Percentiles rank a stretch among this genome's conserved stretches.
Conservation (phyloP, 805 yeast species). For the Nakazawaea peltata region DNA sequence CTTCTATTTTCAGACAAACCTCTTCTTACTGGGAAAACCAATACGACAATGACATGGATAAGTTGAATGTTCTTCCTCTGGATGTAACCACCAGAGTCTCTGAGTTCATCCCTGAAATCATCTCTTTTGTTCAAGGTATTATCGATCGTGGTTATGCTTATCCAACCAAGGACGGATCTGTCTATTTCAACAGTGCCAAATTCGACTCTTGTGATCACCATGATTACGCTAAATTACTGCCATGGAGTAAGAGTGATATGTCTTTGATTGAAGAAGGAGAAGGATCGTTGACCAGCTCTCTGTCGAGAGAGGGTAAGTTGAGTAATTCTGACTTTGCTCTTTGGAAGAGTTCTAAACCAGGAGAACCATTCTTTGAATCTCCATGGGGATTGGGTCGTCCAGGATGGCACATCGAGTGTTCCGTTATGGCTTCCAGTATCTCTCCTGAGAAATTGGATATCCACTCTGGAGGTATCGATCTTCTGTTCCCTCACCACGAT, state of each 20-base stretch:
- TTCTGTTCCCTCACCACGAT: constrained; percentile 98
- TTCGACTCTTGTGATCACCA: constrained; percentile 71
- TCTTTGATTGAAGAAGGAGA: constrained; percentile 91
- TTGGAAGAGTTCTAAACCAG: constrained; percentile 95
- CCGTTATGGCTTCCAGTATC: constrained; percentile 94
- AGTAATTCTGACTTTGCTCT: constrained; percentile 86
- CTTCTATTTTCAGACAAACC: constrained; percentile 68
- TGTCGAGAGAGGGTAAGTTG: constrained; percentile 62
- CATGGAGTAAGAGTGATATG: constrained; percentile 91
- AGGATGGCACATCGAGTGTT: constrained; percentile 99
- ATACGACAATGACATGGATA: constrained; percentile 79
- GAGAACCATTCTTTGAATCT: constrained; percentile 94
- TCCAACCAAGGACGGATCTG: constrained; percentile 79
- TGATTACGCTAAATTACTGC: constrained; percentile 91
- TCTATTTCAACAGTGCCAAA: constrained; percentile 84
- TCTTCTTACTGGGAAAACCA: constrained; percentile 87
- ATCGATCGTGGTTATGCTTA: constrained; percentile 80
- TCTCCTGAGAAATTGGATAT: constrained; percentile 82
- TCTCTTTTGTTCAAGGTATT: constrained; percentile 68
- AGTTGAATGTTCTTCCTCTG: constrained; percentile 78
- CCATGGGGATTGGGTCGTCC: constrained; percentile 98
- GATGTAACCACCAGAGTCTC: constrained; percentile 88
- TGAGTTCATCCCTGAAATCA: constrained; percentile 91
- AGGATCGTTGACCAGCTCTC: constrained; percentile 59
- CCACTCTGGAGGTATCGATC: constrained; percentile 94